Evolutionary conservation across 169 alveolate species (phyloP).

Genomic region (Plasmodium cynomolgi): DNA sequence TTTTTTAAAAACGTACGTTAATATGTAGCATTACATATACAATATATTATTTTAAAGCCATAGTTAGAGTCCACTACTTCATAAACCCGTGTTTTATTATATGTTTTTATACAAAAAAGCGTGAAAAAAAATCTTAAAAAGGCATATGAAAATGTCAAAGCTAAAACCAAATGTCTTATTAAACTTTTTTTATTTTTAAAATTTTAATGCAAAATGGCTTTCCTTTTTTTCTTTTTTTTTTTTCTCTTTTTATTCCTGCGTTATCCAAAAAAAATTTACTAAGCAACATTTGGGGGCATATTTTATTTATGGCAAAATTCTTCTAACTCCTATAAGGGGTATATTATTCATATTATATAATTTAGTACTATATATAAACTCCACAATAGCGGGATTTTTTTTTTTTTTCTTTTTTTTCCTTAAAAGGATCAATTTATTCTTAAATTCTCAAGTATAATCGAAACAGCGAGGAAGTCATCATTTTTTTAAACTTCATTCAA

Average conservation of each 20-base stretch:
- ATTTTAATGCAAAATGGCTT: neutral
- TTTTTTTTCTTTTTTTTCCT: too few species aligned
- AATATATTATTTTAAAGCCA: neutral
- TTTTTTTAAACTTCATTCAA: too few species aligned
- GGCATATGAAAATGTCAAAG: neutral
- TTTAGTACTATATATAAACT: neutral
- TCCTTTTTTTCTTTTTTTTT: neutral
- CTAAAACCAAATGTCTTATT: neutral
- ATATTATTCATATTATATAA: too few species aligned
- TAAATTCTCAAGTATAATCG: too few species aligned
- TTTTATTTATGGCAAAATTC: neutral
- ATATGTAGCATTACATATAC: neutral
- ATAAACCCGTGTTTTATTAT: neutral
- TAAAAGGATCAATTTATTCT: too few species aligned
- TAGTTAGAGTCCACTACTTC: neutral
- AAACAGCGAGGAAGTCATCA: too few species aligned
- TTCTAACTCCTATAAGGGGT: neutral
- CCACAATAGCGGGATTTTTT: neutral
- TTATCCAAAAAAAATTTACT: neutral
- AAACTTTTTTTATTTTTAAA: neutral
- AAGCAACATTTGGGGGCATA: neutral
- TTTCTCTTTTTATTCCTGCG: neutral
- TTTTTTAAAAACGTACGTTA: too few species aligned
- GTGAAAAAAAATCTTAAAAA: neutral
- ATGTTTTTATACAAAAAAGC: neutral